Evolutionary conservation across 257 asterid genomes (phyloP).

Genomic region (Striga asiatica): DNA sequence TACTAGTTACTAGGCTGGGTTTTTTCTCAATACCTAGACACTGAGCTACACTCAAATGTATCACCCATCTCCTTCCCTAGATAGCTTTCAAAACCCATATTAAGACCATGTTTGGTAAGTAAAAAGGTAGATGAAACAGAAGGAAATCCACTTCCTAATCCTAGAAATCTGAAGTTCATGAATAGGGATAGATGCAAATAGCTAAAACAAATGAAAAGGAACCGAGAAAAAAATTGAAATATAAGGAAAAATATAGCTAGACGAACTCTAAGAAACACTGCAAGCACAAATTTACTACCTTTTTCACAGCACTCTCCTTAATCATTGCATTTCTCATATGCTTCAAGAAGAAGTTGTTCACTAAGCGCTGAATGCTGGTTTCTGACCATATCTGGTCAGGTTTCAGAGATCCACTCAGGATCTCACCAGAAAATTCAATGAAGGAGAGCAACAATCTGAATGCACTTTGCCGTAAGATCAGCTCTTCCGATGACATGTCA

Average conservation of each 20-base stretch:
- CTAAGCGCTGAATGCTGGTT: conserved; percentile 34
- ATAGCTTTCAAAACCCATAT: background rate
- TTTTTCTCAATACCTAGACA: background rate
- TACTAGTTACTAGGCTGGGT: no score
- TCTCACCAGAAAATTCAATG: conserved; percentile 51
- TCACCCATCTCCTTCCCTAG: background rate
- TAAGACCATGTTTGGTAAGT: background rate
- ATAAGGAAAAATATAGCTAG: background rate
- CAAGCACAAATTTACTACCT: conserved; percentile 36
- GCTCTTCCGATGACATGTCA: conserved; percentile 80
- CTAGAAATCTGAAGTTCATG: background rate
- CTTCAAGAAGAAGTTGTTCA: conserved; percentile 56
- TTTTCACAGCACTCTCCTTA: conserved; percentile 54
- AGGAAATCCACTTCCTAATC: background rate
- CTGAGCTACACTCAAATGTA: background rate
- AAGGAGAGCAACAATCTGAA: conserved; percentile 60
- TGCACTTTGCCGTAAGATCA: conserved; percentile 81
- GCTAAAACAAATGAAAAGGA: background rate
- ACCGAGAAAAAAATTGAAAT: background rate
- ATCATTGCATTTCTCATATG: conserved; percentile 85
- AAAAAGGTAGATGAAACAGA: background rate
- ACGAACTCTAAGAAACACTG: background rate
- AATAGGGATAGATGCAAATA: background rate
- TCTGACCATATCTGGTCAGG: conserved; percentile 41
- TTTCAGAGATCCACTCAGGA: conserved; percentile 28